A percentile compares a stretch with the other conserved stretches of the same genome.
Evolutionary conservation across 495 filamentous ascomycete species (phyloP).

Genomic region (Tuber brumale): DNA sequence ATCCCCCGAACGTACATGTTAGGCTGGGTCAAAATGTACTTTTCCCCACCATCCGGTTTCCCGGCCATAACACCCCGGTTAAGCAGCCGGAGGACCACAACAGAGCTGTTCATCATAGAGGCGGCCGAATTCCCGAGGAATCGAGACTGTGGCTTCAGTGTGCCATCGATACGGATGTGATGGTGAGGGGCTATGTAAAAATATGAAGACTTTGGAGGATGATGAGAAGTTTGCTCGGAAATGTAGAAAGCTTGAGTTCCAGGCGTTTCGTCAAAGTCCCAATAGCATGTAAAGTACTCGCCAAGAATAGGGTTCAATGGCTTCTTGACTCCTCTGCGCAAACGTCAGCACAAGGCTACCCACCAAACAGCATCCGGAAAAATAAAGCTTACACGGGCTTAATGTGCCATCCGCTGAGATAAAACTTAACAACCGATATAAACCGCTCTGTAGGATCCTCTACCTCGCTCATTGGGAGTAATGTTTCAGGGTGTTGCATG

Average conservation of each 20-base stretch:
- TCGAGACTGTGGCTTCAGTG: conserved; percentile 89
- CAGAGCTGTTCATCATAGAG: conserved; percentile 89
- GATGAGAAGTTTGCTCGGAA: conserved; percentile 94
- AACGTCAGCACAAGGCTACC: conserved; percentile 33
- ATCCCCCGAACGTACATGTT: conserved; percentile 99
- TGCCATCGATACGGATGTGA: conserved; percentile 90
- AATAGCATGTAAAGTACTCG: conserved; percentile 90
- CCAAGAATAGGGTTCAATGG: conserved; percentile 95
- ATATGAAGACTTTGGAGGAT: conserved; percentile 97
- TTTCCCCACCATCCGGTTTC: conserved; percentile 61
- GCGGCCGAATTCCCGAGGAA: conserved; percentile 97
- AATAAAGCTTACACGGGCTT: conserved; percentile 68
- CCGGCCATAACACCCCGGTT: conserved; percentile 52
- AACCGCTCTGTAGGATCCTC: conserved; percentile 90
- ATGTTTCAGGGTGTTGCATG: conserved; percentile 97
- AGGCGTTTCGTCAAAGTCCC: conserved; percentile 75
- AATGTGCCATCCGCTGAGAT: conserved; percentile 97
- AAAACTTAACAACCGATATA: conserved; percentile 92
- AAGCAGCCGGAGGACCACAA: conserved; percentile 75
- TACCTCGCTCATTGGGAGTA: conserved; percentile 76
- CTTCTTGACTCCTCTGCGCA: conserved; percentile 89
- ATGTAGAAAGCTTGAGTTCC: conserved; percentile 87
- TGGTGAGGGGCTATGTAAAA: conserved; percentile 98
- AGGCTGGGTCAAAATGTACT: conserved; percentile 90
- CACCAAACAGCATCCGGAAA: neutral